Conservation (phyloP, 2,329 filamentous ascomycete genomes). For the Pyricularia grisea region DNA sequence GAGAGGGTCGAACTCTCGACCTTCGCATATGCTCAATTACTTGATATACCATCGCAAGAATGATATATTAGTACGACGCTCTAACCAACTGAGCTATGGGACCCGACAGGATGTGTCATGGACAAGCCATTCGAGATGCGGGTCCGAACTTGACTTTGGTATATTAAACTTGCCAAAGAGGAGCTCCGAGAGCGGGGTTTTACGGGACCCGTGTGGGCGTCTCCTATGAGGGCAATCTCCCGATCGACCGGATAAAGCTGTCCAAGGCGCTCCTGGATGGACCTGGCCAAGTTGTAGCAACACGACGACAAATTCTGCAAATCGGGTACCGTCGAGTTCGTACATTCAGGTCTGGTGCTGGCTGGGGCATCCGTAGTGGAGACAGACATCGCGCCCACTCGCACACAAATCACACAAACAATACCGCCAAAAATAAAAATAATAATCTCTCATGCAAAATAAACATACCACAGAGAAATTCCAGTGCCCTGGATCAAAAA, state of each 20-base stretch:
- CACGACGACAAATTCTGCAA: slow-evolving; percentile 72
- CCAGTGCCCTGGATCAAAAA: neutral
- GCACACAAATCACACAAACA: neutral
- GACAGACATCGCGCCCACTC: neutral
- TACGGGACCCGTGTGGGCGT: slow-evolving; percentile 74
- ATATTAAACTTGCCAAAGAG: slow-evolving; percentile 31
- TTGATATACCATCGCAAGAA: neutral
- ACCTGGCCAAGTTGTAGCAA: slow-evolving; percentile 68
- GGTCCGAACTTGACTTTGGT: too few relatives aligned
- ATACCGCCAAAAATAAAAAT: neutral
- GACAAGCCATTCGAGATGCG: too few relatives aligned
- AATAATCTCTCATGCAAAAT: neutral
- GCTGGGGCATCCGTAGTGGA: neutral
- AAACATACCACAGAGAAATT: neutral
- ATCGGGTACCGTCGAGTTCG: slow-evolving; percentile 43
- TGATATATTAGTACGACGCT: slow-evolving; percentile 4
- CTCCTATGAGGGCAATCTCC: slow-evolving; percentile 72
- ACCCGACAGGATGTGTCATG: neutral
- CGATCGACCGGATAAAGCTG: slow-evolving; percentile 89
- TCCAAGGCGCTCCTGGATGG: slow-evolving; percentile 83
- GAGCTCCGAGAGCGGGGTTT: slow-evolving; percentile 75
- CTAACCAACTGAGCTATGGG: slow-evolving; percentile 6
- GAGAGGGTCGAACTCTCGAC: slow-evolving; percentile 6
- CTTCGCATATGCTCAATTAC: neutral
- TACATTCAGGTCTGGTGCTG: slow-evolving; percentile 17